phyloP scores from a whole-genome alignment of 805 yeast species.

The Candida morakotiae region DNA sequence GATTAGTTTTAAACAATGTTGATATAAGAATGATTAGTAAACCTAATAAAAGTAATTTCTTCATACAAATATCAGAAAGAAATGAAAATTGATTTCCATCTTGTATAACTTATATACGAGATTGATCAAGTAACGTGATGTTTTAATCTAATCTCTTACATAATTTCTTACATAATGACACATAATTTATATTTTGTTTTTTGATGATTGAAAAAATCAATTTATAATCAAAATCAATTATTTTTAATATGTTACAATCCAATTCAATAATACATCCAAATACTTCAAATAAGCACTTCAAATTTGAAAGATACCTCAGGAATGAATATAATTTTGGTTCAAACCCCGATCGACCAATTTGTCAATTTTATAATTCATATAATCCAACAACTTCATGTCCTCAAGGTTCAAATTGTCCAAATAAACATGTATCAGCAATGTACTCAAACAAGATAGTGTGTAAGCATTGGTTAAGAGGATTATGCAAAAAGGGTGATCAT shows the following conservation, averaged over 20 bases:
- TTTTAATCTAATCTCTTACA: background rate
- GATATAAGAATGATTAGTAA: background rate
- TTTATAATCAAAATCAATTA: background rate
- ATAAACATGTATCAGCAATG: slow-evolving; percentile 69
- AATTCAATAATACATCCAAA: slow-evolving; percentile 40
- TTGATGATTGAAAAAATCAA: background rate
- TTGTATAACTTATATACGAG: no score
- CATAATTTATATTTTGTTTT: background rate
- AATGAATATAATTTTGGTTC: slow-evolving; percentile 77
- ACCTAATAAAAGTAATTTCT: background rate
- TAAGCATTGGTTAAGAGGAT: slow-evolving; percentile 96
- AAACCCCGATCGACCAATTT: slow-evolving; percentile 86
- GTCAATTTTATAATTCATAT: slow-evolving; percentile 59
- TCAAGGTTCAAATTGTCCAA: slow-evolving; percentile 77
- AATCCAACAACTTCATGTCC: slow-evolving; percentile 70
- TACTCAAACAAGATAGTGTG: slow-evolving; percentile 70
- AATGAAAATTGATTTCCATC: no score
- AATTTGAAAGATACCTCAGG: slow-evolving; percentile 79
- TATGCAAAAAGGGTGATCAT: slow-evolving; percentile 93
- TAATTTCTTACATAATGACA: background rate
- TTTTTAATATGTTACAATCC: slow-evolving; percentile 26
- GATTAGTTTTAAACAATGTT: background rate
- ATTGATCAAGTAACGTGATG: background rate
- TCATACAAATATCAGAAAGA: background rate
- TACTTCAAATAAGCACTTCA: slow-evolving; percentile 37